Conservation (phyloP, 78 protist genomes). For the Emiliania huxleyi region DNA sequence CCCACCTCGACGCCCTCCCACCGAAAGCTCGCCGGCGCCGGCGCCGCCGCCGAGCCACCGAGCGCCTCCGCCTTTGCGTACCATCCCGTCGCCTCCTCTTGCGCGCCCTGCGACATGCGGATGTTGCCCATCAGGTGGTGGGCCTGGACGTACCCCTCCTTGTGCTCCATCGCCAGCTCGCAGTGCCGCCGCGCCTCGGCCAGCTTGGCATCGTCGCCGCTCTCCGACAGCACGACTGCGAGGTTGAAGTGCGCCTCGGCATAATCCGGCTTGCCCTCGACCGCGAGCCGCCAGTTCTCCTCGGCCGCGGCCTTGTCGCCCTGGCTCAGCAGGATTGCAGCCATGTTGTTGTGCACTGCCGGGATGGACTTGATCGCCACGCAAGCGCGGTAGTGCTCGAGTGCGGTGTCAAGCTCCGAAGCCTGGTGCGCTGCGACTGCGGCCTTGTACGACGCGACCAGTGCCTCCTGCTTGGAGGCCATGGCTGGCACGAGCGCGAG, state of each 20-base stretch:
- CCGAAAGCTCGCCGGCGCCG: background rate
- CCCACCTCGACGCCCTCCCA: background rate
- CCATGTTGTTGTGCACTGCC: background rate
- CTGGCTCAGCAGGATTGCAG: background rate
- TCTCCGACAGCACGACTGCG: background rate
- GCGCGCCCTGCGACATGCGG: background rate
- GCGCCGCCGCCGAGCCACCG: too few species aligned
- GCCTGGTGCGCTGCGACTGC: background rate
- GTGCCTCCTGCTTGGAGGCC: too few species aligned
- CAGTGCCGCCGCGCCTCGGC: background rate
- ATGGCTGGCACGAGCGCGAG: too few species aligned
- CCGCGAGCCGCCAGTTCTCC: background rate
- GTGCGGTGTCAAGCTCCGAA: background rate
- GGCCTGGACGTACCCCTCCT: background rate
- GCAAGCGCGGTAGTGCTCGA: background rate
- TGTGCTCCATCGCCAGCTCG: background rate
- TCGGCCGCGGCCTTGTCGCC: background rate
- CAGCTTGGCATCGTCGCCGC: background rate
- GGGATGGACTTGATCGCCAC: too few species aligned
- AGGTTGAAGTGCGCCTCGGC: slow-evolving; percentile 4
- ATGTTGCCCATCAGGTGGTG: background rate
- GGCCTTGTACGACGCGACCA: background rate
- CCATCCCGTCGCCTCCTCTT: background rate
- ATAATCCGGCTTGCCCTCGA: background rate
- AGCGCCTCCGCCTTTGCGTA: background rate